These are phyloP conservation scores for Phaffia rhodozyma DNA, from an alignment of 1,284 basidiomycete genomes.

Conservation along the genomic window DNA sequence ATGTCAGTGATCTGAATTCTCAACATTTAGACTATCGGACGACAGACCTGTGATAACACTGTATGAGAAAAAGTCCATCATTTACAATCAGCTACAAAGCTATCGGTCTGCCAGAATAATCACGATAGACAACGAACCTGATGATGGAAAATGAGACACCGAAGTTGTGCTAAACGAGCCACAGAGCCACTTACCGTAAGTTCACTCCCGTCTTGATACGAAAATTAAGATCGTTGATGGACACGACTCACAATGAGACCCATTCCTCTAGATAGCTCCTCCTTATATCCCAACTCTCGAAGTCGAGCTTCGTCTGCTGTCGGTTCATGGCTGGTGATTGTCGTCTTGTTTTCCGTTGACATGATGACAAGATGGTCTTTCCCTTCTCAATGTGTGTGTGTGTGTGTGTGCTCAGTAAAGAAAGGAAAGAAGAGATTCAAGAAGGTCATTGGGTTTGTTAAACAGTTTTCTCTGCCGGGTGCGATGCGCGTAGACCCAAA, in stretches of 20 bases:
- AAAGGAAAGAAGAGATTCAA: too few relatives aligned
- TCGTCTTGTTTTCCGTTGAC: too few relatives aligned
- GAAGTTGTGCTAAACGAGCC: slow-evolving; percentile 38
- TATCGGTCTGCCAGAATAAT: slow-evolving; percentile 23
- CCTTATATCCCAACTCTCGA: slow-evolving; percentile 60
- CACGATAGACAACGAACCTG: slow-evolving; percentile 31
- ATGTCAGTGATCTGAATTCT: neutral
- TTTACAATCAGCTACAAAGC: slow-evolving; percentile 23
- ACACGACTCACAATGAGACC: slow-evolving; percentile 10
- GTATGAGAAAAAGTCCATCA: slow-evolving; percentile 44
- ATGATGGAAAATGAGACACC: slow-evolving; percentile 65
- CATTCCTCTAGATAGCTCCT: slow-evolving; percentile 47
- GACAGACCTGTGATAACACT: slow-evolving; percentile 36
- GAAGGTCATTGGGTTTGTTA: too few relatives aligned
- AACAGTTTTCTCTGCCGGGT: too few relatives aligned
- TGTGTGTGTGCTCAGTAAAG: too few relatives aligned
- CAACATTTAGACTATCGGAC: slow-evolving; percentile 39
- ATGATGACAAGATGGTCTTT: too few relatives aligned
- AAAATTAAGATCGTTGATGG: neutral
- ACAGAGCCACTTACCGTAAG: neutral
- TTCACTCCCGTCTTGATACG: neutral
- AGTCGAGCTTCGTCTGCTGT: slow-evolving; percentile 27
- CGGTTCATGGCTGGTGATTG: neutral
- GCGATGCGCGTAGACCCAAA: too few relatives aligned
- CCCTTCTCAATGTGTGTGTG: too few relatives aligned